Evolutionary conservation across 768 basidiomycete species (phyloP), one percentile per base, ranked within the genome.

Genomic region (Lactifluus pinguis): DNA sequence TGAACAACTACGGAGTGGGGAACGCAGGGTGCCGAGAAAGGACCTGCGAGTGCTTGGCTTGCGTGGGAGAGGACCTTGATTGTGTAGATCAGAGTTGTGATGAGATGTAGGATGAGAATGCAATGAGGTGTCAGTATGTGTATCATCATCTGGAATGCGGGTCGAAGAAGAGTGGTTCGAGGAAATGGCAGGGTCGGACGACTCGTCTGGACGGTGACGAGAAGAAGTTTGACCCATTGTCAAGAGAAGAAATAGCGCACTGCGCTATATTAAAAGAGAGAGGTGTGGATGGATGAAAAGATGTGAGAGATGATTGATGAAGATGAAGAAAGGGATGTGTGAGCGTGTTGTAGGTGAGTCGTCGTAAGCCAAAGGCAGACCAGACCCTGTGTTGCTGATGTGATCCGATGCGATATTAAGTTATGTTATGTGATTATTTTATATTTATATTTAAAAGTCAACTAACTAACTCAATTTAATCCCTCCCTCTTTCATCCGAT

Each of bases 401-500:
- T 42, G 6, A 42, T 42, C 3, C 32, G 32, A 34, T 34, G 32
- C 32, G 32, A 34, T n/a, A n/a, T n/a, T n/a, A n/a, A n/a, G n/a
- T n/a, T n/a, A n/a, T 6, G 32, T 9, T 5, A 34, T 34, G 32
- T 34, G 3, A 38, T 38, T 38, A 17, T 42, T 42, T 17, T 42
- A 2, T 42, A 6, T 17, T 42, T 42, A 42, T 42, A 42, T 10
- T 38, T 38, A 38, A 6, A 6, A 34, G 5, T 38, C 38, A 10
- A 38, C 38, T 38, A 38, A 5, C 32, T 32, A 34, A 34, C 32
- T 34, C 32, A 25, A 25, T 25, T 25, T 38, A 38, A 79, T 70
- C 8, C 95, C 95, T 29, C 87, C 92, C 65, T 91, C 90, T 74
- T 91, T 94, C 58, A 99, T 80, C 76, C 89, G 95, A 25, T 78